Base-by-base conservation (phyloP, 805 yeast genomes). In the Debaryomyces prosopidis region DNA sequence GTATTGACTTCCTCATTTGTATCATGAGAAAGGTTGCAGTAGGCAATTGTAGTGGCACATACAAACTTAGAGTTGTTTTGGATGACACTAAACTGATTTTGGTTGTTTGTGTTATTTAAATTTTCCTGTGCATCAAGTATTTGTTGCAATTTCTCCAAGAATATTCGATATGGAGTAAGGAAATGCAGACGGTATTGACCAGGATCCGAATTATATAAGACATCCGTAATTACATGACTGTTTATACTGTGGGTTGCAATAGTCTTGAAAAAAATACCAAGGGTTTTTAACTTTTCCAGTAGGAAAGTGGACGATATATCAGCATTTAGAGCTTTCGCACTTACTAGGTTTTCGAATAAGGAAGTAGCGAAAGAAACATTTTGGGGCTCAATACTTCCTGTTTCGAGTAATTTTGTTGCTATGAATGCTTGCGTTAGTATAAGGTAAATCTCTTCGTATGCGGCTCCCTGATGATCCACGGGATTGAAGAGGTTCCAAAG, bases 31-130 rank as follows among this genome's bases (percentile, higher is more conserved):
- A 36, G 39, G n/a, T 42, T 31, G 19, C 47, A 31, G 10, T 45
- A 42, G 9, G 40, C 34, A 6, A 44, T 16, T 1, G 58, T 49
- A 6, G 59, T 42, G 8, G 58, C 71, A 27, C 66, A 60, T 27
- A 69, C 59, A 47, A 62, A 71, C 45, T 57, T 58, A 16, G 65
- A 43, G 49, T 70, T 70, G 47, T 70, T 70, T 11, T 47, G 39
- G 33, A 69, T 42, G 0, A 64, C 54, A 10, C 42, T 39, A 18
- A 47, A 16, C 31, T 44, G 41, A 30, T 14, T 30, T 30, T 11
- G 16, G 8, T 19, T 12, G 6, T 7, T 33, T 12, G 32, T 11
- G 19, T 19, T 17, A 11, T 26, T 31, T n/a, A 12, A 19, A 19
- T 19, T 19, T 5, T 4, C 31, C 9, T 12, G 15, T 23, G 45